A percentile compares a stretch with the other conserved stretches of the same genome.
Conservation (phyloP, 805 yeast genomes). For the Tetrapisispora fleetii region DNA sequence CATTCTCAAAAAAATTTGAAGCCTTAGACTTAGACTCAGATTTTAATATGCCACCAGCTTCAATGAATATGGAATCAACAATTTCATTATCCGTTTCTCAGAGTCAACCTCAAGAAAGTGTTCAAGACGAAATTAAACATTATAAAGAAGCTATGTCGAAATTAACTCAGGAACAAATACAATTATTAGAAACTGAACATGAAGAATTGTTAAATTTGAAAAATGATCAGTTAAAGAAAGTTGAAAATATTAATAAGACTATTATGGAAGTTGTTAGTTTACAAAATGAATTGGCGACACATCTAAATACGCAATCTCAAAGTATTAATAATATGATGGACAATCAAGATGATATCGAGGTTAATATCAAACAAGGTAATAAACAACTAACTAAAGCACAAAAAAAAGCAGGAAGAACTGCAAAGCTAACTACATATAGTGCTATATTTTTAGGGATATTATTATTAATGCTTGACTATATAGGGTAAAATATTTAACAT, state of each 20-base stretch:
- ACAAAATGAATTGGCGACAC: slow-evolving; percentile 65
- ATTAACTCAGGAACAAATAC: slow-evolving; percentile 45
- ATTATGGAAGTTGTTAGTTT: slow-evolving; percentile 65
- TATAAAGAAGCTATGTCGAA: slow-evolving; percentile 29
- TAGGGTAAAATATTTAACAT: slow-evolving; percentile 21
- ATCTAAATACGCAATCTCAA: slow-evolving; percentile 62
- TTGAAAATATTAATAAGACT: slow-evolving; percentile 48
- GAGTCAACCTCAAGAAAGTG: slow-evolving; percentile 15
- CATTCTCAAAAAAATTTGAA: slow-evolving; percentile 29
- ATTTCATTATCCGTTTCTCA: slow-evolving; percentile 22
- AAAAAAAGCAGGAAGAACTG: slow-evolving; percentile 49
- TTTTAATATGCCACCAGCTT: not conserved
- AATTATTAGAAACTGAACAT: slow-evolving; percentile 50
- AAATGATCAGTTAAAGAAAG: slow-evolving; percentile 49
- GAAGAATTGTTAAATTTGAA: slow-evolving; percentile 44
- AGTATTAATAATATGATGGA: slow-evolving; percentile 53
- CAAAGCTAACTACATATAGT: slow-evolving; percentile 44
- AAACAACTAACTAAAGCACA: slow-evolving; percentile 59
- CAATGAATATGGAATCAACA: not conserved
- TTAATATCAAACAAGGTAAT: slow-evolving; percentile 65
- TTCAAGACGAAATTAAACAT: slow-evolving; percentile 28
- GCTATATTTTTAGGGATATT: slow-evolving; percentile 49
- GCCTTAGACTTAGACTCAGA: slow-evolving; percentile 19
- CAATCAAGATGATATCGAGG: slow-evolving; percentile 55
- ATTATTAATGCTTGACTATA: slow-evolving; percentile 45